Conservation (phyloP, 352 stramenopile species). For the Globisporangium spinosum region DNA sequence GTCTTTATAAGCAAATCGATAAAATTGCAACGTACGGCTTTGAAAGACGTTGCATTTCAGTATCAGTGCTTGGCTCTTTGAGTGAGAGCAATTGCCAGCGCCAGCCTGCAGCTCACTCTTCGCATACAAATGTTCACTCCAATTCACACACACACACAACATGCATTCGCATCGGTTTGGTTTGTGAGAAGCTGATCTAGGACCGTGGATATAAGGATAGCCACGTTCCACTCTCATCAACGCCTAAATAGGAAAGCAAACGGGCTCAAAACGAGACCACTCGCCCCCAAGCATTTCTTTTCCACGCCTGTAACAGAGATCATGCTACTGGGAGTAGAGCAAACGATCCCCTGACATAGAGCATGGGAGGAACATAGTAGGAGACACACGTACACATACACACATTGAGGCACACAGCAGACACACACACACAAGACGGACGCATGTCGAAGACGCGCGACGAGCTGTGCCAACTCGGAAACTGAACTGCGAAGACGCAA, state of each 20-base stretch:
- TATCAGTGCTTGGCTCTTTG: constrained; percentile 49
- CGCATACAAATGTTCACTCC: constrained; percentile 3
- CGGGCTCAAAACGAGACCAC: constrained; percentile 65
- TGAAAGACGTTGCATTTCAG: constrained; percentile 64
- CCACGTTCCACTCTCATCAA: constrained; percentile 76
- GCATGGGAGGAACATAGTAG: constrained; percentile 29
- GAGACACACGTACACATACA: constrained; percentile 17
- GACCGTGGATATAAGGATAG: constrained; percentile 26
- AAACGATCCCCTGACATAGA: constrained; percentile 83
- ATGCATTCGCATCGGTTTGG: neutral
- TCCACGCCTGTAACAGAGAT: constrained; percentile 82
- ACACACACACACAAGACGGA: neutral
- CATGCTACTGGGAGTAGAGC: constrained; percentile 56
- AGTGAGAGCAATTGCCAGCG: neutral
- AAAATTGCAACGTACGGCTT: constrained; percentile 64
- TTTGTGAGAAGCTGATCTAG: constrained; percentile 84
- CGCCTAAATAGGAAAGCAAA: constrained; percentile 50
- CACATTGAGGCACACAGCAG: neutral
- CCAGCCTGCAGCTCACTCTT: neutral
- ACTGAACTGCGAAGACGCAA: neutral
- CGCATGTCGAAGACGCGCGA: neutral
- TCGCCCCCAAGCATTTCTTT: constrained; percentile 70
- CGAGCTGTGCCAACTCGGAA: neutral
- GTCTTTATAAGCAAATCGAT: constrained; percentile 79
- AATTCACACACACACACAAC: neutral